These are phyloP conservation scores for Beauveria rudraprayagi DNA, from an alignment of 2,329 filamentous ascomycete genomes.

Conservation along the genomic window DNA sequence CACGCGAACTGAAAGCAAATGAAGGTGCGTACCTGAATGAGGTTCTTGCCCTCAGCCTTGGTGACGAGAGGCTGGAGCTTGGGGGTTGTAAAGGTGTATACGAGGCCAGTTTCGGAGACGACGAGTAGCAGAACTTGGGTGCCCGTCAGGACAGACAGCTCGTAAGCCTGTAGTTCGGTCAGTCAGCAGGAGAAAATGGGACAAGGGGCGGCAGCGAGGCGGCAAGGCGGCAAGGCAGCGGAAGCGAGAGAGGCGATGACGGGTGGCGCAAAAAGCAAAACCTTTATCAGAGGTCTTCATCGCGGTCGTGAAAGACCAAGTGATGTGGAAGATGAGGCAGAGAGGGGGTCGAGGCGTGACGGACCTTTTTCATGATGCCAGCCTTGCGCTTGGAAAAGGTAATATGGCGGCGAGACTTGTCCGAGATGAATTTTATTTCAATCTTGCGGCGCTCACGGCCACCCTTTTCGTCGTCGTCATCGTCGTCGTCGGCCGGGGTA, in stretches of 20 bases:
- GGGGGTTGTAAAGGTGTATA: conserved; percentile 94
- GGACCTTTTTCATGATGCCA: conserved; percentile 99
- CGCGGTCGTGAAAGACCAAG: neutral
- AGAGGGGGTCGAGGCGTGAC: conserved; percentile 24
- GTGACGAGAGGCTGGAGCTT: conserved; percentile 97
- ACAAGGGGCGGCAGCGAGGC: conserved; percentile 11
- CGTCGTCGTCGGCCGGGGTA: conserved; percentile 81
- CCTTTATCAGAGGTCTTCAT: neutral
- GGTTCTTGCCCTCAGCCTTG: conserved; percentile 97
- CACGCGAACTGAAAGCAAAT: neutral
- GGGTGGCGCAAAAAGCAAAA: neutral
- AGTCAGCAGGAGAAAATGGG: conserved; percentile 7
- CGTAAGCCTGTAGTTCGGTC: conserved; percentile 66
- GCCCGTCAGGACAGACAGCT: conserved; percentile 92
- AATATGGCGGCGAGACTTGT: conserved; percentile 98
- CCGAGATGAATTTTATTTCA: conserved; percentile 99
- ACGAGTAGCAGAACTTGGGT: conserved; percentile 95
- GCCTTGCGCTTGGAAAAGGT: conserved; percentile 99
- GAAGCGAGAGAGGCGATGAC: conserved; percentile 3
- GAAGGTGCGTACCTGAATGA: conserved; percentile 73
- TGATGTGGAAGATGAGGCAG: neutral
- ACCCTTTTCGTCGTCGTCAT: conserved; percentile 96
- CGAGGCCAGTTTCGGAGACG: conserved; percentile 87
- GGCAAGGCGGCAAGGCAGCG: neutral
- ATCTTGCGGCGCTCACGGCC: conserved; percentile 98